Base-by-base conservation (phyloP, 306 rosid genomes). In the Oemleria cerasiformis region DNA sequence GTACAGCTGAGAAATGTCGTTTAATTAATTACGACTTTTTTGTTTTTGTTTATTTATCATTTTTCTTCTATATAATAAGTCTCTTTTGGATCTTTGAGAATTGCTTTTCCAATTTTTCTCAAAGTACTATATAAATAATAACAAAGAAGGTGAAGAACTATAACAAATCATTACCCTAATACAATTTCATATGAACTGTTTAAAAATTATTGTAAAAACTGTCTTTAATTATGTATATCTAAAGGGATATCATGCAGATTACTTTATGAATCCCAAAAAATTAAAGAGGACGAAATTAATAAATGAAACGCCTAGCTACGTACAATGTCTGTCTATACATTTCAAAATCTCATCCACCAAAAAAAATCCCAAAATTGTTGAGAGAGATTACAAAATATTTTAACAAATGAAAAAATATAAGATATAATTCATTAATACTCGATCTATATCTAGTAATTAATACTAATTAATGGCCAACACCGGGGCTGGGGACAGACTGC, bases 401-500 rank as follows among this genome's bases (percentile, higher is more conserved):
- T 74, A 83, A 71, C 16, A 25, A 55, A 62, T 6, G 66, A 63
- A 72, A 55, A 13, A 76, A 76, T 30, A 30, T 30, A 30, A 30
- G 36, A 30, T 30, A 30, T 30, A 30, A 30, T 30, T 30, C 36
- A 30, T 30, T 4, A 30, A 2, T 30, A 30, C 36, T 30, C 36
- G 36, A 30, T 30, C 36, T 30, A 30, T 30, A 30, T 30, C 36
- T 30, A 30, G 36, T 9, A 25, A 39, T 12, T 11, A 14, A 9
- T 15, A 68, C 2, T 45, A 59, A n/a, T 47, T 51, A 90, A 73
- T 93, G 94, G 30, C 96, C 98, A 7, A 76, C 85, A 9, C 98
- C 97, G 14, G 98, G 97, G 84, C 96, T 93, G 0, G 98, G 98
- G 62, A 90, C 88, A 54, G 98, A 88, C 69, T 67, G 71, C 2